Conservation (phyloP, 768 basidiomycete species). For the Tremella mesenterica region DNA sequence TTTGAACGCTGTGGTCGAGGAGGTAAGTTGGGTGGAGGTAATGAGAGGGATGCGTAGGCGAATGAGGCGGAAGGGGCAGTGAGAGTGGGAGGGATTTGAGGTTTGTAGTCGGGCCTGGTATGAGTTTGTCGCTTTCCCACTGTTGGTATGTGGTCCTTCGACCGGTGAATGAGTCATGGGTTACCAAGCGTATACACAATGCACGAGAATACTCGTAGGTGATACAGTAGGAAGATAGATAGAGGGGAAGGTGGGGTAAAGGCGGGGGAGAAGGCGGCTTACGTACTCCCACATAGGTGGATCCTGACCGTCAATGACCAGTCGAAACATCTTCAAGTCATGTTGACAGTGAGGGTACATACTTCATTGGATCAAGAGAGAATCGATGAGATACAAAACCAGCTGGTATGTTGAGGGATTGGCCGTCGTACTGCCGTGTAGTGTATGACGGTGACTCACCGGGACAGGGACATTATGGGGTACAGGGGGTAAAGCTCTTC, state of each 20-base stretch:
- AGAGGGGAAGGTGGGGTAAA: background rate
- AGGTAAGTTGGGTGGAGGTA: conserved; percentile 32
- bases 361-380: background rate
- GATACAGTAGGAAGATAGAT: background rate
- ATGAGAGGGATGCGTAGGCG: conserved; percentile 33
- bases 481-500: conserved; percentile 19
- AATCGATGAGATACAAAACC: background rate
- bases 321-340: background rate
- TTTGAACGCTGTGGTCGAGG: conserved; percentile 13
- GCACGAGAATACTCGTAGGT: background rate
- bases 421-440: background rate
- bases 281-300: conserved; percentile 39
- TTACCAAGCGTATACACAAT: background rate
- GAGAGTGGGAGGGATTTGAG: conserved; percentile 31
- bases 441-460: conserved; percentile 6
- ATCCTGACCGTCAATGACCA: conserved; percentile 12
- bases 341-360: background rate
- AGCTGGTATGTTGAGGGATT: background rate
- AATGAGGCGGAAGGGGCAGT: conserved; percentile 28
- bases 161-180: background rate
- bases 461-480: conserved; percentile 20
- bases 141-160: background rate
- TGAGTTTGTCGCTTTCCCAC: background rate
- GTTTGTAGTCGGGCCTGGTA: conserved; percentile 36
- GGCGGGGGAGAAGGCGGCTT: background rate